phyloP scores from a whole-genome alignment of 1,139 yeast species.

The Debaryomyces fabryi region DNA sequence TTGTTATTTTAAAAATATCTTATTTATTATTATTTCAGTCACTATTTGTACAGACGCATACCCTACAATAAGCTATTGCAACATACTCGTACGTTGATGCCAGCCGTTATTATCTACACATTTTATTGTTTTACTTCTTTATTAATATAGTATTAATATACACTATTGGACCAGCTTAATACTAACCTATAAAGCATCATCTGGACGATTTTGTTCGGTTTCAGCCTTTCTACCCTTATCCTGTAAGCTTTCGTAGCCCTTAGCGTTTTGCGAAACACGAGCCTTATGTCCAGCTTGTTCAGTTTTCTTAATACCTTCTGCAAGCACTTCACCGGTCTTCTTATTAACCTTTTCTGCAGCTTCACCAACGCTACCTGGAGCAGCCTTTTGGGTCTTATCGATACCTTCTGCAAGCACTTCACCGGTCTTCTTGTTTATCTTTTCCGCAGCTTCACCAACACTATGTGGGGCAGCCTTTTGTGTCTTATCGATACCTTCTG shows the following conservation, averaged over 20 bases:
- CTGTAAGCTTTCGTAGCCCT: conserved; percentile 43
- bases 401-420: conserved; percentile 32
- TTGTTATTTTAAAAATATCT: conserved; percentile 7
- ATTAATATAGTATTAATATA: not conserved
- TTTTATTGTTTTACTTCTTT: not conserved
- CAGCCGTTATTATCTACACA: too few relatives aligned
- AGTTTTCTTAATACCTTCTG: conserved; percentile 37
- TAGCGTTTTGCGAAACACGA: conserved; percentile 29
- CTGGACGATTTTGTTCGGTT: conserved; percentile 49
- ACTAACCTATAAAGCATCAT: conserved; percentile 35
- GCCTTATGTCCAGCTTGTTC: conserved; percentile 24
- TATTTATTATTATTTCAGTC: not conserved
- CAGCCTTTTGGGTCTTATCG: conserved; percentile 23
- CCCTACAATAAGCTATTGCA: too few relatives aligned
- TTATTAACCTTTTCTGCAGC: conserved; percentile 23
- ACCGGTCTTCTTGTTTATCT: not conserved
- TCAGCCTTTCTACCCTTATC: conserved; percentile 48
- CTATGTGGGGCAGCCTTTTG: conserved; percentile 23
- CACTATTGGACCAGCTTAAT: not conserved
- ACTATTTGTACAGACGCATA: too few relatives aligned
- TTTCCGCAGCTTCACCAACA: not conserved
- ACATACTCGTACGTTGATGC: too few relatives aligned
- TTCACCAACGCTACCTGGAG: conserved; percentile 9
- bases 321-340: conserved; percentile 39
- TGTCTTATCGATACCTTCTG: conserved; percentile 38